Conservation (phyloP, 1,284 basidiomycete species). For the Puccinia novopanici region DNA sequence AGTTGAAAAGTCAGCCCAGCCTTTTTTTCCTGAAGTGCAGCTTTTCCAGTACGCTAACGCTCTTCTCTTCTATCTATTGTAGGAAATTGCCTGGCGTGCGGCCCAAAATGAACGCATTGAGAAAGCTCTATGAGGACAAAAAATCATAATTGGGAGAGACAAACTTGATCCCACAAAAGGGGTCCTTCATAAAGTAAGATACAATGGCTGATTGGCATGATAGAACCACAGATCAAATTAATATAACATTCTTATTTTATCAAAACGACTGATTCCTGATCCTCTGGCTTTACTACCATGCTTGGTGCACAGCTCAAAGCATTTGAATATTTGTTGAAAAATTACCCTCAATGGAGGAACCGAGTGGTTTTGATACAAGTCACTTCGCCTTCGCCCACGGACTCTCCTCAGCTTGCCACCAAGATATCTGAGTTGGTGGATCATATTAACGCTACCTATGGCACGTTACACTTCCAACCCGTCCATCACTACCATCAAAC, state of each 20-base stretch:
- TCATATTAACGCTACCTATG: constrained; percentile 96
- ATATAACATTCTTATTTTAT: background rate
- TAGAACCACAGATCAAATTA: background rate
- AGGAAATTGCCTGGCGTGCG: constrained; percentile 76
- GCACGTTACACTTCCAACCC: constrained; percentile 90
- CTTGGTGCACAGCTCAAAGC: constrained; percentile 71
- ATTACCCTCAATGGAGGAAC: constrained; percentile 94
- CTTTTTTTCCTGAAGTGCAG: too few relatives aligned
- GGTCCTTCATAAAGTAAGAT: constrained; percentile 81
- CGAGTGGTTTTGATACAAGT: constrained; percentile 71
- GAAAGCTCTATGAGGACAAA: constrained; percentile 87
- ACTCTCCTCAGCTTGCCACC: constrained; percentile 89
- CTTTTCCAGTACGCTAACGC: background rate
- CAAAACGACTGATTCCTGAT: constrained; percentile 13
- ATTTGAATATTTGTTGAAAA: constrained; percentile 88
- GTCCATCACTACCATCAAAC: constrained; percentile 99
- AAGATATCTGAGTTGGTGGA: constrained; percentile 92
- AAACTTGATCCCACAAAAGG: constrained; percentile 98
- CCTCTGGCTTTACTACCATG: background rate
- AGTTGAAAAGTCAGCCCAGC: constrained; percentile 68
- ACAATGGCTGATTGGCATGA: background rate
- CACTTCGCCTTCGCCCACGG: constrained; percentile 89
- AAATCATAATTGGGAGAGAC: constrained; percentile 98
- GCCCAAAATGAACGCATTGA: constrained; percentile 83
- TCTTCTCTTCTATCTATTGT: background rate